Evolutionary conservation across 75 land plant species (phyloP).

Genomic region (Sequoiadendron giganteum): DNA sequence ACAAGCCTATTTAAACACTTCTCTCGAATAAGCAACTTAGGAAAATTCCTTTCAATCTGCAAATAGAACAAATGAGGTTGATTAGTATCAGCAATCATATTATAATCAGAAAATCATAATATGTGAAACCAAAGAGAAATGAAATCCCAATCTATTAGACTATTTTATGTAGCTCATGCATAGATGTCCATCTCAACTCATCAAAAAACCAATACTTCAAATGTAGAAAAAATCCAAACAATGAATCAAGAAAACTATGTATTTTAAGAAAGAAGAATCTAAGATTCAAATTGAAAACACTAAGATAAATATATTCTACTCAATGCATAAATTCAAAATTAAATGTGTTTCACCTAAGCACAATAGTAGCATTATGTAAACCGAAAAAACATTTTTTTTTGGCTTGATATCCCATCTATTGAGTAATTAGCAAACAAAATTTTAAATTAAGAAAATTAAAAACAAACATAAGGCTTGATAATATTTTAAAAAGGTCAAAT

Average conservation of each 20-base stretch:
- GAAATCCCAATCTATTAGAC: neutral
- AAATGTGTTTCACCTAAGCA: neutral
- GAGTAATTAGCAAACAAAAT: neutral
- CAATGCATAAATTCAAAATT: neutral
- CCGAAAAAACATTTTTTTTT: neutral
- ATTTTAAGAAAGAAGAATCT: neutral
- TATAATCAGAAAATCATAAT: neutral
- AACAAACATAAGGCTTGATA: neutral
- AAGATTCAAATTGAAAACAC: neutral
- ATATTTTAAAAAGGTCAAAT: neutral
- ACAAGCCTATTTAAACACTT: neutral
- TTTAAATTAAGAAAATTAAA: neutral
- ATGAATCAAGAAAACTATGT: neutral
- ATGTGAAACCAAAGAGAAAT: neutral
- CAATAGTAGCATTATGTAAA: neutral
- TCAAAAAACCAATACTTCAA: neutral
- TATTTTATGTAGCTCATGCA: neutral
- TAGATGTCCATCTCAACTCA: neutral
- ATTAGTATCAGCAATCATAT: neutral
- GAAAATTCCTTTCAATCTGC: slow-evolving; percentile 11
- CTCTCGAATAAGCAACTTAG: slow-evolving; percentile 1
- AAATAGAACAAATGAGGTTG: neutral
- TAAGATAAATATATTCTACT: no score
- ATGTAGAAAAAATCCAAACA: neutral
- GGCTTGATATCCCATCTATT: neutral